These are phyloP conservation scores for Nicotiana attenuata DNA, from an alignment of 257 asterid species.

Conservation along the genomic window DNA sequence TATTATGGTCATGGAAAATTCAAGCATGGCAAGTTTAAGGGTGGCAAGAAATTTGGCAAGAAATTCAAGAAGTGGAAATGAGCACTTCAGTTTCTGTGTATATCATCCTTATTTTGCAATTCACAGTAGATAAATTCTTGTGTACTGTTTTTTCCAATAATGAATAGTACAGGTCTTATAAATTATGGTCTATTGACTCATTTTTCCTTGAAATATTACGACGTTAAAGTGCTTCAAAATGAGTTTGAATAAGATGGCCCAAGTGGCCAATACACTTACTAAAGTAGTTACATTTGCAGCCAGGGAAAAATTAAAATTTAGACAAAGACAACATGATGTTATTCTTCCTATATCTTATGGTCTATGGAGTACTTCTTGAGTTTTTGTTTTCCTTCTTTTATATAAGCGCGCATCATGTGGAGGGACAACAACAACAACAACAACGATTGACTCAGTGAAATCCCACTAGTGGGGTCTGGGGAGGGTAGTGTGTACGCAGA, in stretches of 20 bases:
- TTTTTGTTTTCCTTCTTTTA: too few relatives aligned
- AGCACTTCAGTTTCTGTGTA: neutral
- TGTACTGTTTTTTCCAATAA: neutral
- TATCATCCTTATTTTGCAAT: neutral
- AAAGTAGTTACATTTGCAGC: too few relatives aligned
- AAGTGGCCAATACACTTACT: neutral
- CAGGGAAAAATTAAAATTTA: too few relatives aligned
- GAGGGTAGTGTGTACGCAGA: too few relatives aligned
- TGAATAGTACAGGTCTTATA: neutral
- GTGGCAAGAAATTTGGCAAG: neutral
- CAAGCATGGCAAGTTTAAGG: neutral
- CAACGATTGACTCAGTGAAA: too few relatives aligned
- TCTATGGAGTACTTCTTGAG: too few relatives aligned
- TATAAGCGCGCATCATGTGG: too few relatives aligned
- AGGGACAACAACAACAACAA: too few relatives aligned
- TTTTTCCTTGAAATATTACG: neutral
- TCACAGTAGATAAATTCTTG: neutral
- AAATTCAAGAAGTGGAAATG: neutral
- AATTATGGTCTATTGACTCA: neutral
- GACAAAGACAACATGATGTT: too few relatives aligned
- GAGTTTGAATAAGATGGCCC: neutral
- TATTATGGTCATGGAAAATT: neutral
- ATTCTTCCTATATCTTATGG: too few relatives aligned
- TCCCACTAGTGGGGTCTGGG: too few relatives aligned
- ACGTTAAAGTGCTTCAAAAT: neutral